Conservation (phyloP, 306 rosid genomes). For the Pterocarpus macrocarpus region DNA sequence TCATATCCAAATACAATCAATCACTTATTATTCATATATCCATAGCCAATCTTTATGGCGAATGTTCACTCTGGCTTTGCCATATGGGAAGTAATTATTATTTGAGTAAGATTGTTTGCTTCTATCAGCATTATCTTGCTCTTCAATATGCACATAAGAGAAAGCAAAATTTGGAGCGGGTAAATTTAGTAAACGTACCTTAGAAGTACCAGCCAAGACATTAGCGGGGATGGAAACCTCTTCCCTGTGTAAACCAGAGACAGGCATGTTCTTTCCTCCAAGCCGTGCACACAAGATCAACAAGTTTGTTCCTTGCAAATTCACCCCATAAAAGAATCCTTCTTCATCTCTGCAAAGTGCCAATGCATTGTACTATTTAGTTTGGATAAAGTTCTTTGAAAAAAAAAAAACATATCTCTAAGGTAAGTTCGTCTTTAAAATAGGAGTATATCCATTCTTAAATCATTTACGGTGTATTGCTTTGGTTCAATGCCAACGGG, state of each 20-base stretch:
- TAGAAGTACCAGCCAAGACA: conserved; percentile 54
- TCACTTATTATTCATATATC: neutral
- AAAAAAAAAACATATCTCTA: too few relatives aligned
- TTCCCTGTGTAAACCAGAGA: conserved; percentile 62
- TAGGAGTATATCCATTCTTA: too few relatives aligned
- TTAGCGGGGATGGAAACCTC: conserved; percentile 59
- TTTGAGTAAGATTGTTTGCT: neutral
- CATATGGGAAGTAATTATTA: neutral
- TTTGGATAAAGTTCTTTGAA: neutral
- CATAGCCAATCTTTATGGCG: neutral
- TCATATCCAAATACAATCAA: too few relatives aligned
- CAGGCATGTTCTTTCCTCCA: conserved; percentile 63
- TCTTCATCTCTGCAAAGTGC: conserved; percentile 68
- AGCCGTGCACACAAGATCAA: conserved; percentile 70
- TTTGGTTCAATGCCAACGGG: too few relatives aligned
- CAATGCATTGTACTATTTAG: conserved; percentile 19
- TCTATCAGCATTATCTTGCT: neutral
- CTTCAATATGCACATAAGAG: neutral
- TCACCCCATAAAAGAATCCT: conserved; percentile 71
- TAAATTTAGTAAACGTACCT: conserved; percentile 41
- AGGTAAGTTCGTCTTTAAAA: too few relatives aligned
- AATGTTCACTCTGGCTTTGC: neutral
- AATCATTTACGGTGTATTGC: too few relatives aligned
- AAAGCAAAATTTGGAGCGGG: neutral
- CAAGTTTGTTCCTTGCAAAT: conserved; percentile 59